These are phyloP conservation scores for Aspergillus caelatus DNA, from an alignment of 2,329 filamentous ascomycete genomes.

Conservation along the genomic window DNA sequence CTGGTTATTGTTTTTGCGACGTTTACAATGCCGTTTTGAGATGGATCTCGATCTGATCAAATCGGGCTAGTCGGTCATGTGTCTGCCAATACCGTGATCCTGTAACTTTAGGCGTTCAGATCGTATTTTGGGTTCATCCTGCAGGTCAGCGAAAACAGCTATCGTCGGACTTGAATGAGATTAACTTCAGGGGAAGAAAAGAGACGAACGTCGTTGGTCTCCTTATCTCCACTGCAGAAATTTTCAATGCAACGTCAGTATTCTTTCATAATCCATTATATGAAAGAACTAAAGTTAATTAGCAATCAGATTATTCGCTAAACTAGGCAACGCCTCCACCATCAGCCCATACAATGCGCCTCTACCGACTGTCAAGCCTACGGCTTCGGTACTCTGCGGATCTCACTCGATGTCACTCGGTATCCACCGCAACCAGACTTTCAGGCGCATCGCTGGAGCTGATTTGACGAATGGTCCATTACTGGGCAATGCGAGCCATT, in stretches of 20 bases:
- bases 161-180: neutral
- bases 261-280: too few species aligned
- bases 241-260: neutral
- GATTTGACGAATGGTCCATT: neutral
- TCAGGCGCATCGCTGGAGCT: neutral
- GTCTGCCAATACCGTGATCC: neutral
- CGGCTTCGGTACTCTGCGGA: neutral
- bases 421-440: neutral
- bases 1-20: neutral
- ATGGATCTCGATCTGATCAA: neutral
- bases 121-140: neutral
- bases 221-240: neutral
- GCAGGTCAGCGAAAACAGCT: neutral
- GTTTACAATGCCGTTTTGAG: neutral
- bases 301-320: neutral
- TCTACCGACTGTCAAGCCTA: neutral
- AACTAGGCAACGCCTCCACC: neutral
- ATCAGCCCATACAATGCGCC: neutral
- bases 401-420: neutral
- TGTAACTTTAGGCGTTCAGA: neutral
- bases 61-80: neutral
- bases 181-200: neutral
- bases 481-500: neutral
- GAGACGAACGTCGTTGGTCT: neutral
- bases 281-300: neutral